Evolutionary conservation across 345 rosid genomes (phyloP).

Genomic region (Eutrema yunnanense): DNA sequence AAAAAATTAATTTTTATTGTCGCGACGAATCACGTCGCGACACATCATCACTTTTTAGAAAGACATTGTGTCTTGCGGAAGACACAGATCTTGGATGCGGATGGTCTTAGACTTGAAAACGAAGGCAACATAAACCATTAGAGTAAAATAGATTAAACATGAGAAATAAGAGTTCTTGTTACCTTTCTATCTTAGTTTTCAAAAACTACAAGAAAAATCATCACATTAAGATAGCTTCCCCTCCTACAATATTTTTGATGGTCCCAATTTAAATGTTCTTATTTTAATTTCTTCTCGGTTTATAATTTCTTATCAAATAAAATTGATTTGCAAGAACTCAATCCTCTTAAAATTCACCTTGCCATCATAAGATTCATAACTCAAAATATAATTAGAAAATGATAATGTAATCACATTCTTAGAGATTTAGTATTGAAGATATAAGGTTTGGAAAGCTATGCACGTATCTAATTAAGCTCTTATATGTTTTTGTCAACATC

Average conservation of each 20-base stretch:
- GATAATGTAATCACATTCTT: neutral
- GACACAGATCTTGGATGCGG: too few species aligned
- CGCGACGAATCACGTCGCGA: too few species aligned
- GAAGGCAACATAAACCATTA: neutral
- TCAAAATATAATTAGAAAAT: neutral
- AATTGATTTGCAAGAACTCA: too few species aligned
- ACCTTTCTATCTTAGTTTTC: neutral
- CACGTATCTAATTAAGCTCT: neutral
- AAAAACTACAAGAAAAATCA: neutral
- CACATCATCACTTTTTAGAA: too few species aligned
- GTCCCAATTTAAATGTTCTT: neutral
- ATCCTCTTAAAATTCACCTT: neutral
- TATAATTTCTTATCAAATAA: neutral
- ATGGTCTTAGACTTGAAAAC: constrained; percentile 13
- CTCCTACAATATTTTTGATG: neutral
- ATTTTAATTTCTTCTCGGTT: neutral
- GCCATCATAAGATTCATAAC: neutral
- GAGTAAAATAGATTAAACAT: neutral
- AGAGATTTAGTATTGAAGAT: neutral
- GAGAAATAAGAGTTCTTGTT: neutral
- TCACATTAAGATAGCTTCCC: neutral
- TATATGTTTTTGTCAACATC: neutral
- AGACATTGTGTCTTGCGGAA: too few species aligned
- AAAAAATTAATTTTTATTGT: too few species aligned
- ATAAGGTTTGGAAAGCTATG: neutral